Percentiles rank a stretch among this genome's conserved stretches.
Conservation (phyloP, 192 early-diverging fungal species). For the Physocladia obscura region DNA sequence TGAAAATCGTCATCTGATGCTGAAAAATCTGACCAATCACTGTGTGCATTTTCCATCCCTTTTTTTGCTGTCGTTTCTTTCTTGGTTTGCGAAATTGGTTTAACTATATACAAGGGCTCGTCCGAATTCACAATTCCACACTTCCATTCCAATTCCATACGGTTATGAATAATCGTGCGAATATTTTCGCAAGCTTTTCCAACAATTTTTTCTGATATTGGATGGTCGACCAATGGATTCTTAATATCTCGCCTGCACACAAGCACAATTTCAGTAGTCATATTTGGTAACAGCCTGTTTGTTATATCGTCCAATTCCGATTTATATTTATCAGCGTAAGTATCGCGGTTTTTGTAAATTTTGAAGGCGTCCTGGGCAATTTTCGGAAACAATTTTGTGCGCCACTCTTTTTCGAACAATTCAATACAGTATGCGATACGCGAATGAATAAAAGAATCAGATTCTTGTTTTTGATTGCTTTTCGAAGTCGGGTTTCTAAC, state of each 20-base stretch:
- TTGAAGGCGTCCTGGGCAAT: background rate
- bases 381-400: background rate
- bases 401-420: background rate
- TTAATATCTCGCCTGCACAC: background rate
- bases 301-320: background rate
- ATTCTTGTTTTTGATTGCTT: background rate
- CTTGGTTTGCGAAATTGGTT: background rate
- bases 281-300: background rate
- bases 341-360: background rate
- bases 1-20: too few relatives aligned
- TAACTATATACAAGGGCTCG: background rate
- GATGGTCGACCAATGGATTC: too few relatives aligned
- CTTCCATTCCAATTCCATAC: constrained; percentile 6
- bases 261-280: background rate
- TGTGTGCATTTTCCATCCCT: too few relatives aligned
- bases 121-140: background rate
- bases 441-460: background rate
- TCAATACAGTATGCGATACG: background rate
- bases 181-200: constrained; percentile 1
- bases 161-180: background rate
- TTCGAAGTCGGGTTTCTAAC: background rate
- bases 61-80: background rate
- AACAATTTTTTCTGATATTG: too few relatives aligned
- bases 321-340: too few relatives aligned
- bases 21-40: too few relatives aligned